Conservation (phyloP, 768 basidiomycete species). For the Gloeophyllum trabeum region DNA sequence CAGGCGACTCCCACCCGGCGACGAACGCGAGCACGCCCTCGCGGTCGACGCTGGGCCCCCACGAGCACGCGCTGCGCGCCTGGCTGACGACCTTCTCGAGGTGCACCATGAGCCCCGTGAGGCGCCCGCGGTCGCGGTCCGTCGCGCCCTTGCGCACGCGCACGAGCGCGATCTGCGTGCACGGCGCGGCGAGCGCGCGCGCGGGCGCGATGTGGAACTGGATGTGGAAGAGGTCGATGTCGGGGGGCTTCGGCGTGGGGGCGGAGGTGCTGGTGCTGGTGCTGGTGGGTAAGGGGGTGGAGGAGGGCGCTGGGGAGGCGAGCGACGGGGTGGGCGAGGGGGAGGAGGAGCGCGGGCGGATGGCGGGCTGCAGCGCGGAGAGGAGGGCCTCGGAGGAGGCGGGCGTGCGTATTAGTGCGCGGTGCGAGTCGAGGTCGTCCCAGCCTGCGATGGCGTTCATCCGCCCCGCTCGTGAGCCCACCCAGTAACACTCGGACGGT, state of each 20-base stretch:
- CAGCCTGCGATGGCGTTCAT: neutral
- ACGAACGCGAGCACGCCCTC: neutral
- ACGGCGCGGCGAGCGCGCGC: neutral
- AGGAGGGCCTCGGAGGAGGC: neutral
- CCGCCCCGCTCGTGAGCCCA: no score
- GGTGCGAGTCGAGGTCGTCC: neutral
- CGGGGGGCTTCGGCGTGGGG: no score
- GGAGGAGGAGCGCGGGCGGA: no score
- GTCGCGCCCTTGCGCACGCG: no score
- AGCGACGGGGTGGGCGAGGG: no score
- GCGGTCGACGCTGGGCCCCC: neutral
- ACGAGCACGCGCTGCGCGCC: neutral
- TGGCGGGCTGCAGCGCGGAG: neutral
- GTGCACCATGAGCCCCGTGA: no score
- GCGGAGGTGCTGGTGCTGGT: no score
- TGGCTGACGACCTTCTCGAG: no score
- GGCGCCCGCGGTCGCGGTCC: no score
- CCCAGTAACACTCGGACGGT: no score
- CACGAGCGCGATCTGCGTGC: neutral
- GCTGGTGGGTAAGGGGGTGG: no score
- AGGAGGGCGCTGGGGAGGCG: no score
- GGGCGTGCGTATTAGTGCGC: neutral
- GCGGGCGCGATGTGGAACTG: neutral
- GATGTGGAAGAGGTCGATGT: neutral
- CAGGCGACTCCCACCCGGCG: neutral